These are phyloP conservation scores for Trichophyton equinum DNA, from an alignment of 2,329 filamentous ascomycete species.

Conservation along the genomic window DNA sequence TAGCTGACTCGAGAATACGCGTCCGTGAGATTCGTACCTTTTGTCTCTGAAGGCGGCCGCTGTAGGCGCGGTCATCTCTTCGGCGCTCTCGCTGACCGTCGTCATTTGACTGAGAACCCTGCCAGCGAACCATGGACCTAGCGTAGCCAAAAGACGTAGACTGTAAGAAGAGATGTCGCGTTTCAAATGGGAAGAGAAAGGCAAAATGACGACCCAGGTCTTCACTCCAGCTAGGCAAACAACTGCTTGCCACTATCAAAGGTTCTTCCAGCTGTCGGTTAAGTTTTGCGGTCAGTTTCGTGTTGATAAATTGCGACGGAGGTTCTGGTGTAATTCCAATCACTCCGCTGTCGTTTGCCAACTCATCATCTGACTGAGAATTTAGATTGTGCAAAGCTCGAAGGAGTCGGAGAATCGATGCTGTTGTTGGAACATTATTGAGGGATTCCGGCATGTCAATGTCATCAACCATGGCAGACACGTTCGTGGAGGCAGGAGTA, in stretches of 20 bases:
- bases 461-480: constrained; percentile 39
- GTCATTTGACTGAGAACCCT: constrained; percentile 72
- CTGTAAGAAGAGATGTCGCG: constrained; percentile 87
- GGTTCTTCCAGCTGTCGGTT: constrained; percentile 96
- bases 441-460: constrained; percentile 64
- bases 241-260: constrained; percentile 91
- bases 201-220: constrained; percentile 87
- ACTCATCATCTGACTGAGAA: constrained; percentile 79
- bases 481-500: constrained; percentile 38
- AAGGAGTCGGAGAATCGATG: constrained; percentile 74
- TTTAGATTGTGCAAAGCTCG: constrained; percentile 89
- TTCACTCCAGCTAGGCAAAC: constrained; percentile 89
- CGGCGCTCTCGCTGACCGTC: constrained; percentile 70
- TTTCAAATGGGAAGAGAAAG: constrained; percentile 97
- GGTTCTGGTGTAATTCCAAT: constrained; percentile 67
- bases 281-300: constrained; percentile 92
- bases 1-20: constrained; percentile 89
- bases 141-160: constrained; percentile 98
- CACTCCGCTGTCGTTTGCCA: constrained; percentile 62
- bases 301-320: constrained; percentile 90
- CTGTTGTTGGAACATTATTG: constrained; percentile 68
- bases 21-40: constrained; percentile 93
- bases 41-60: constrained; percentile 83
- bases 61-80: constrained; percentile 77
- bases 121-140: constrained; percentile 94